Base-by-base conservation (phyloP, 2,329 filamentous ascomycete species). In the Aspergillus neotritici region DNA sequence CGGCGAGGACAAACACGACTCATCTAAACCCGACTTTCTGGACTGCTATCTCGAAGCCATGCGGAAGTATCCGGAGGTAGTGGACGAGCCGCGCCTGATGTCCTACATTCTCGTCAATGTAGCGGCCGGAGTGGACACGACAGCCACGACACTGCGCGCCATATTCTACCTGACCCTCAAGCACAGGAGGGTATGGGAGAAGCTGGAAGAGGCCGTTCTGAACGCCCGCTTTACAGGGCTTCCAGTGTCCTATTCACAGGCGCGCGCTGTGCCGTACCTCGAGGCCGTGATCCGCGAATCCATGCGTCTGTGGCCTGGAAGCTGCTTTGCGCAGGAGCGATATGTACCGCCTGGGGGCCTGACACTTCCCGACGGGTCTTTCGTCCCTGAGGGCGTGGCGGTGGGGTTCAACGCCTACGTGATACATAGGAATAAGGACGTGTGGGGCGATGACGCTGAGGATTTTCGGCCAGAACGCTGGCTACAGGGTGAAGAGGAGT, bases 201-300 rank as follows among this genome's bases (percentile, higher is more conserved):
- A 76, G 58, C 7, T 64, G n/a, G 6, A 59, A 50, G 6, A 81
- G 64, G 31, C 78, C 50, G 13, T 66, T 41, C 31, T 71, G 61
- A 50, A 77, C 75, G 49, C 69, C 5, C 45, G 48, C 4, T 12
- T 42, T 15, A 46, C 41, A 40, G 36, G 41, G 4, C 14, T 48
- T 0, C 55, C 55, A 1, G 47, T 60, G 7, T 52, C 53, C 0
- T 62, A 52, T 50, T 57, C 55, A 16, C 48, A 62, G 34, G 52
- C 50, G n/a, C 54, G 57, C 28, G 49, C 51, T 11, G 50, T 62
- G 5, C 55, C 56, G 2, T 62, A 60, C 35, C 52, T 61, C n/a
- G 56, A 60, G 10, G 58, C 59, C 3, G 55, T 58, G 5, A 55
- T 61, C 29, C 57, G 57, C 13, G 58, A 62, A 41, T 48, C 58